Conservation (phyloP, 495 filamentous ascomycete species). For the Cercophora samala region DNA sequence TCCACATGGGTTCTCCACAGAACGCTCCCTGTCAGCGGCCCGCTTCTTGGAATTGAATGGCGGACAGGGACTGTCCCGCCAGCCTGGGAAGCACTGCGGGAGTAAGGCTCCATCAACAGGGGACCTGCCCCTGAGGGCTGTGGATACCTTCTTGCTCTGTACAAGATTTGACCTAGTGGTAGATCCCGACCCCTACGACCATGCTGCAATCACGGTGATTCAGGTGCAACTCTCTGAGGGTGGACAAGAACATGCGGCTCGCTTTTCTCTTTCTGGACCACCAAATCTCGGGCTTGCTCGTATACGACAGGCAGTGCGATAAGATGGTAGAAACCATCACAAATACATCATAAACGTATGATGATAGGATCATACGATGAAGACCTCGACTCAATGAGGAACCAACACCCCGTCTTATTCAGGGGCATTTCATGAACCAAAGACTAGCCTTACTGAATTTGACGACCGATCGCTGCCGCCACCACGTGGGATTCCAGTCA, state of each 20-base stretch:
- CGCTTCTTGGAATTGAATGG: background rate
- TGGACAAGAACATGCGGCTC: background rate
- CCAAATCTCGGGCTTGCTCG: background rate
- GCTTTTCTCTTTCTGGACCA: background rate
- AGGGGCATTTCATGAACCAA: background rate
- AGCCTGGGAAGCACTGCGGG: background rate
- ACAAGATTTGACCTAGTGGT: too few species aligned
- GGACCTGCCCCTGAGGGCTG: background rate
- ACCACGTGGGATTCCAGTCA: background rate
- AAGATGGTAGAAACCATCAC: background rate
- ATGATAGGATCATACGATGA: background rate
- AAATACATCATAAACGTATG: background rate
- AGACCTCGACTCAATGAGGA: background rate
- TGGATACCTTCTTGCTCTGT: background rate
- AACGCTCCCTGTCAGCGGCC: background rate
- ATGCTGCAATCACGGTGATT: background rate
- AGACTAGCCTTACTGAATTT: background rate
- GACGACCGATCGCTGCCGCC: background rate
- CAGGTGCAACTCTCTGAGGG: background rate
- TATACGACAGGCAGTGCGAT: background rate
- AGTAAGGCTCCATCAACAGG: background rate
- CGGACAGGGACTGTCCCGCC: background rate
- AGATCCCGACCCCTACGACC: background rate
- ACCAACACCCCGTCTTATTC: background rate
- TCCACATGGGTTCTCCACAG: background rate